A percentile compares a stretch with the other conserved stretches of the same genome.
Evolutionary conservation across 495 filamentous ascomycete genomes (phyloP).

Genomic region (Podospora pseudopauciseta): DNA sequence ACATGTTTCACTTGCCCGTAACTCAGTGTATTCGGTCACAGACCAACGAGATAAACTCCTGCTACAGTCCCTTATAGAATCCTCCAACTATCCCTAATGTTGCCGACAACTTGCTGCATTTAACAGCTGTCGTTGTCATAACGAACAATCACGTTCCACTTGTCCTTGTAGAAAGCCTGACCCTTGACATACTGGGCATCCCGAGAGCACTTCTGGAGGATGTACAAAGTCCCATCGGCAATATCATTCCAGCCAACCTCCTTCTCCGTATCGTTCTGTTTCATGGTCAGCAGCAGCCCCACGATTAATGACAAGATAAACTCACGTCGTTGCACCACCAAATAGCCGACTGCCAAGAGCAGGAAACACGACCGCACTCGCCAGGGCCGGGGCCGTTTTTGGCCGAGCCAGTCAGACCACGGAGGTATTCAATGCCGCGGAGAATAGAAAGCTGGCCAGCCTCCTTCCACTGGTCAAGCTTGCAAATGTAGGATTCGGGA

Average conservation of each 20-base stretch:
- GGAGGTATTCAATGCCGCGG: conserved; percentile 27
- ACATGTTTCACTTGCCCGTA: background rate
- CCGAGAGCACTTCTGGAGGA: background rate
- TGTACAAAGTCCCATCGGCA: background rate
- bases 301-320: background rate
- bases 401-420: conserved; percentile 6
- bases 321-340: conserved; percentile 33
- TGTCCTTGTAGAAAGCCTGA: background rate
- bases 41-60: background rate
- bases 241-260: background rate
- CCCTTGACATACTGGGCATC: background rate
- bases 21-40: background rate
- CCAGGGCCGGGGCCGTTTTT: conserved; percentile 22
- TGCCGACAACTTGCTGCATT: background rate
- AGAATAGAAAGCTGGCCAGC: conserved; percentile 9
- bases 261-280: background rate
- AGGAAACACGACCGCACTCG: conserved; percentile 27
- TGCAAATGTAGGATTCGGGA: conserved; percentile 1
- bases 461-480: background rate
- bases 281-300: background rate
- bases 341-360: conserved; percentile 26
- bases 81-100: background rate
- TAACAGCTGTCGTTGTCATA: background rate
- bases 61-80: background rate
- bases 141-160: background rate